A percentile compares a stretch with the other conserved stretches of the same genome.
Conservation (phyloP, 495 filamentous ascomycete genomes). For the Neurospora discreta region DNA sequence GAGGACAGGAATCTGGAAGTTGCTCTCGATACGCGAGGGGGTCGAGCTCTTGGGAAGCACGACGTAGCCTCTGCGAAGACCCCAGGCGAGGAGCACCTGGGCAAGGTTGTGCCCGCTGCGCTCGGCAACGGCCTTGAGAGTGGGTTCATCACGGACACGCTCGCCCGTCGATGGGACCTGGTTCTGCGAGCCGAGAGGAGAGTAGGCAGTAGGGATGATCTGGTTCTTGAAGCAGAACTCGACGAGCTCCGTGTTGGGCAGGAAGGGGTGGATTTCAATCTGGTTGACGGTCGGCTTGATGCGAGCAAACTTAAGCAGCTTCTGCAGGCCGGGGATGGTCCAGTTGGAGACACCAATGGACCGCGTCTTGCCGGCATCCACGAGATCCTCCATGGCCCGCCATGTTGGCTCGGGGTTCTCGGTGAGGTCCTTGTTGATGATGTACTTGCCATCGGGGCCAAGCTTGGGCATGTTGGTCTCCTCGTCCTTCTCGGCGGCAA, state of each 20-base stretch:
- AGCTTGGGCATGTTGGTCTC: slow-evolving; percentile 41
- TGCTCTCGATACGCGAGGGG: slow-evolving; percentile 52
- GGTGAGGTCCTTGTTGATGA: slow-evolving; percentile 30
- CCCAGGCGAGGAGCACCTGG: slow-evolving; percentile 40
- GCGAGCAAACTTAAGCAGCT: slow-evolving; percentile 30
- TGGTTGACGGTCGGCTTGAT: slow-evolving; percentile 40
- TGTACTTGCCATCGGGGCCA: slow-evolving; percentile 44
- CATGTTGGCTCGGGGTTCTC: slow-evolving; percentile 48
- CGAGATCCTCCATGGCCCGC: slow-evolving; percentile 36
- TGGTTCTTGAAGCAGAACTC: slow-evolving; percentile 43
- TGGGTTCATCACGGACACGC: slow-evolving; percentile 28
- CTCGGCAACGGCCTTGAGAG: slow-evolving; percentile 29
- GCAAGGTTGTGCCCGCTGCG: slow-evolving; percentile 30
- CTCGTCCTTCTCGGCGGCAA: slow-evolving; percentile 45
- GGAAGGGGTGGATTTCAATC: slow-evolving; percentile 40
- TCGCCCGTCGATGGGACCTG: slow-evolving; percentile 40
- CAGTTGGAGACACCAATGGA: slow-evolving; percentile 44
- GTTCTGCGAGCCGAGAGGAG: slow-evolving; percentile 52
- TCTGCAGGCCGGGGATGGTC: slow-evolving; percentile 28
- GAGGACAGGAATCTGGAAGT: slow-evolving; percentile 31
- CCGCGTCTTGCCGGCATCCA: slow-evolving; percentile 25
- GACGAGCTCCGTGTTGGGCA: slow-evolving; percentile 43
- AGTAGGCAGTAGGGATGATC: slow-evolving; percentile 57
- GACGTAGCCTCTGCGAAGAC: slow-evolving; percentile 29
- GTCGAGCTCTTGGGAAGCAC: slow-evolving; percentile 49